Evolutionary conservation across 768 basidiomycete genomes (phyloP), one percentile per base, ranked within the genome.

Genomic region (Pulveroboletus sp.): DNA sequence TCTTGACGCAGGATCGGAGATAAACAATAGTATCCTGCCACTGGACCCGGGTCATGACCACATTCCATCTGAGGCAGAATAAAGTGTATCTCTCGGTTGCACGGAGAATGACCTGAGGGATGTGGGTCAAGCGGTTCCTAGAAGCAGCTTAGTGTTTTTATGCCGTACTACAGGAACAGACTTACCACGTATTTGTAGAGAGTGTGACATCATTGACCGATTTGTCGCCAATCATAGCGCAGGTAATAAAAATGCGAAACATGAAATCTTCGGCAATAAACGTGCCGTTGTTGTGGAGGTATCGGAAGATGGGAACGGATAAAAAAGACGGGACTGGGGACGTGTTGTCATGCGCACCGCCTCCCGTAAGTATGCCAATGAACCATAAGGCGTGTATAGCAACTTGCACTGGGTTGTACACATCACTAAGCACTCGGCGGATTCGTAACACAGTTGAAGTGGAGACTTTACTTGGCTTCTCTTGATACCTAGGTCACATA

Each of bases 151-250:
- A 65, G 46, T 8, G 17, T 18, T 28, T 13, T 35, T 35, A 24
- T 28, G 14, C n/a, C 7, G 5, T 31, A 14, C 28, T 30, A 24
- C 1, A 6, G 4, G 18, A 43, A 27, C 18, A 14, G 21, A 52
- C 63, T n/a, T 17, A 72, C 69, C 69, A 70, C 30, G 52, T 51
- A 18, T 49, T 70, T n/a, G 61, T 54, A 15, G 67, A 49, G 44
- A 70, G 64, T 4, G 61, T 55, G 31, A 43, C 43, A 24, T 70
- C 71, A 13, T 70, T 70, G 24, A 72, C 49, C 8, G 60, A 54
- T 47, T 70, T 70, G 39, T 70, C 69, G 6, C 63, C 54, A 43
- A 70, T 58, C 65, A 72, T 70, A 24, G 71, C 67, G 44, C 66
- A 72, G 21, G 54, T 38, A 35, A 70, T 54, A 41, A 70, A 72